These are phyloP conservation scores for Ramularia endophylla DNA, from an alignment of 2,329 filamentous ascomycete genomes.

Conservation along the genomic window DNA sequence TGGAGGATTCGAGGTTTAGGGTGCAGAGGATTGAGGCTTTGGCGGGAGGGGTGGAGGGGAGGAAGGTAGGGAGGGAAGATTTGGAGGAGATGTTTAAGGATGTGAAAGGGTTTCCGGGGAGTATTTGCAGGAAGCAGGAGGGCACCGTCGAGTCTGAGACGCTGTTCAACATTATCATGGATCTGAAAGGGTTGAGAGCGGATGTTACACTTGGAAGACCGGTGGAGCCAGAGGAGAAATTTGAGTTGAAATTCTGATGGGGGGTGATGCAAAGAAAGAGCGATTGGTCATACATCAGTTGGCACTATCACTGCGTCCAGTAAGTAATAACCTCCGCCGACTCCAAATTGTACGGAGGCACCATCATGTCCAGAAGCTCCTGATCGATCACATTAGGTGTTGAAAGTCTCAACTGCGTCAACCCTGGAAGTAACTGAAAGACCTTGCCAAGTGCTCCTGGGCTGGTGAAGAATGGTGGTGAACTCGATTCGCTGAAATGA, in stretches of 20 bases:
- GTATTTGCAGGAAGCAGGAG: conserved; percentile 31
- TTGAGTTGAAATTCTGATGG: conserved; percentile 3
- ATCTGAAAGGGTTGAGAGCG: conserved; percentile 27
- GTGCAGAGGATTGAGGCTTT: conserved; percentile 34
- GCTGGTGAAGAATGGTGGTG: too few relatives aligned
- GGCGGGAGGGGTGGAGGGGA: conserved; percentile 14
- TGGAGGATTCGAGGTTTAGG: conserved; percentile 36
- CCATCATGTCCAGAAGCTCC: too few relatives aligned
- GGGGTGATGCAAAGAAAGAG: too few relatives aligned
- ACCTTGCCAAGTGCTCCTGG: too few relatives aligned
- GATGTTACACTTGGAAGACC: conserved; percentile 31
- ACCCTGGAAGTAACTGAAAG: too few relatives aligned
- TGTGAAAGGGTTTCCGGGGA: conserved; percentile 33
- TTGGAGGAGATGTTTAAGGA: conserved; percentile 34
- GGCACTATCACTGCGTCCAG: too few relatives aligned
- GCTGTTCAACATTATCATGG: conserved; percentile 36
- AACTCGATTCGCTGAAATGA: too few relatives aligned
- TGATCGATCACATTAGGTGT: too few relatives aligned
- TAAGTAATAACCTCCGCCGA: too few relatives aligned
- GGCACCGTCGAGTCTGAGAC: conserved; percentile 23
- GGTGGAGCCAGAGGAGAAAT: conserved; percentile 22
- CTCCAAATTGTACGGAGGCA: too few relatives aligned
- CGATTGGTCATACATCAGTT: too few relatives aligned
- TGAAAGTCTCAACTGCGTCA: too few relatives aligned
- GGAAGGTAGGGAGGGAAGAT: conserved; percentile 5